Evolutionary conservation across 2,329 filamentous ascomycete genomes (phyloP).

Genomic region (Botryotinia calthae): DNA sequence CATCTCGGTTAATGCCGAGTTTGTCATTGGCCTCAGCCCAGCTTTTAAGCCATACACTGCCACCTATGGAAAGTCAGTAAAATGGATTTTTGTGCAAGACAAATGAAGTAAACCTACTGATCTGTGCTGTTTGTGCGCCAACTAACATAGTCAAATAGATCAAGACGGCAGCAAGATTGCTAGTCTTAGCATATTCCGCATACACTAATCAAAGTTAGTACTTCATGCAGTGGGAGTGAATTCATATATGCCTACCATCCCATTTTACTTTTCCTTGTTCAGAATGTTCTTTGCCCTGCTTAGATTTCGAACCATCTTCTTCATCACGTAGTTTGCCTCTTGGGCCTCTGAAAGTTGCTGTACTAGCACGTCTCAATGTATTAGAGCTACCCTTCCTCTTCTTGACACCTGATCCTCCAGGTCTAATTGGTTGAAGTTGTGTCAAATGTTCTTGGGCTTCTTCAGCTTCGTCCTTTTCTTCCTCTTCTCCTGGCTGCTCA

Average conservation of each 20-base stretch:
- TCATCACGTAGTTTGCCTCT: conserved; percentile 83
- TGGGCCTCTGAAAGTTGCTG: conserved; percentile 83
- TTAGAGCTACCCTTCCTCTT: conserved; percentile 67
- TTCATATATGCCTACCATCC: conserved; percentile 48
- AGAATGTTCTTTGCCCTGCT: conserved; percentile 80
- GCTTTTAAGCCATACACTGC: conserved; percentile 87
- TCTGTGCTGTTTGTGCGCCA: conserved; percentile 75
- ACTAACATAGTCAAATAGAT: conserved; percentile 78
- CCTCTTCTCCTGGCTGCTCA: conserved; percentile 50
- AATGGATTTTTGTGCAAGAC: neutral
- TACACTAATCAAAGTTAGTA: conserved; percentile 58
- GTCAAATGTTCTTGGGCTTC: conserved; percentile 75
- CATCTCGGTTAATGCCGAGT: conserved; percentile 65
- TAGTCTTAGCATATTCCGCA: conserved; percentile 88
- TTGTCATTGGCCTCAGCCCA: conserved; percentile 82
- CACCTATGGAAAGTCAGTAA: conserved; percentile 48
- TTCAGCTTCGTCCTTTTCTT: conserved; percentile 61
- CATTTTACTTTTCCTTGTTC: conserved; percentile 99
- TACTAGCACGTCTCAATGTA: conserved; percentile 85
- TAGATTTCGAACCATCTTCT: conserved; percentile 73
- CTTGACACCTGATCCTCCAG: conserved; percentile 50
- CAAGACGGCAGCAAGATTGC: conserved; percentile 78
- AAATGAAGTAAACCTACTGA: conserved; percentile 53
- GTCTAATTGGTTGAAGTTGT: conserved; percentile 73
- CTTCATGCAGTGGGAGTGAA: neutral